Base-by-base conservation (phyloP, 768 basidiomycete species). In the Lactarius akahatsu region DNA sequence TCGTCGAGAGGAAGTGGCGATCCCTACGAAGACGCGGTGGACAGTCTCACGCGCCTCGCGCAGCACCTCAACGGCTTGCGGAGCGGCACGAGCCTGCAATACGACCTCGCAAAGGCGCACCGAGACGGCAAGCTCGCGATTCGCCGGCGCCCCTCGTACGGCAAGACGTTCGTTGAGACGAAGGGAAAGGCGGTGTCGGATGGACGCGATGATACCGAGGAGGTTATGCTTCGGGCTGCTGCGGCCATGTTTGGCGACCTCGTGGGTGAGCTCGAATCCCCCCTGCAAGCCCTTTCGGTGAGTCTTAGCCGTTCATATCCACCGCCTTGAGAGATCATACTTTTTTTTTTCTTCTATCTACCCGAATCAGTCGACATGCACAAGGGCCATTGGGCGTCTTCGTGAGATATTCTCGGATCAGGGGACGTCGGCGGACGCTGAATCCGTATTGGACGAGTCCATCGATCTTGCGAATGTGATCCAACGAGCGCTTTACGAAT, bases 41-140 rank as follows among this genome's bases (percentile, higher is more conserved):
- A 87, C 66, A 89, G 89, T 71, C 80, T 99, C 71, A 96, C 91
- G 66, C 81, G 94, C 20, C 84, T 99, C 5, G 97, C 93, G 1
- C 96, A 99, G 73, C 96, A 98, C 78, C 77, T 99, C 45, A 95
- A 90, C 63, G 95, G 96, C 30, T 79, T 98, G 65, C 78, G 96
- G 57, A 88, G 91, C 64, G 91, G 94, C 1, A 93, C 90, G 8
- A 83, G 85, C 40, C 76, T 98, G 41, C 95, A 98, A 73, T 87
- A 89, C 67, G 92, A 96, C 58, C 76, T 98, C 34, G 85, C 90
- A 16, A 84, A 83, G 70, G 90, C 90, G 1, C 76, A 80, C 54
- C 68, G 77, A 6, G 79, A 81, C 3, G 81, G 79, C n/a, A 83
- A 77, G 63, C 58, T 82, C n/a, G 70, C 77, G 15, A 63, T 82